phyloP scores from a whole-genome alignment of 2,329 filamentous ascomycete genomes.

The Ploettnerulaceae sp. region DNA sequence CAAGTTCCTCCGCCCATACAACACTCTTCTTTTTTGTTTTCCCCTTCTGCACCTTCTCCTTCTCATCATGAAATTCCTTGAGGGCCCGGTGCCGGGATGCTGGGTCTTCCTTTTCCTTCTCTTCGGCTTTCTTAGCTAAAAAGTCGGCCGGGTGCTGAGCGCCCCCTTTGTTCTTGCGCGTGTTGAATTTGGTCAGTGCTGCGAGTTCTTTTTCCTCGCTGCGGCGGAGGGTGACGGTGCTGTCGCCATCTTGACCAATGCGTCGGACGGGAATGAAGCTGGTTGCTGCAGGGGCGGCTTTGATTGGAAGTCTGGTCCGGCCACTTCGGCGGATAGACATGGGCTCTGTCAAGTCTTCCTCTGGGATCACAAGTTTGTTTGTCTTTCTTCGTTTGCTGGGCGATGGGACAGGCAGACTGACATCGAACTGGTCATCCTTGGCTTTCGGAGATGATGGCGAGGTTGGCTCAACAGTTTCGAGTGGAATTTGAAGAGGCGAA shows the following conservation, averaged over 20 bases:
- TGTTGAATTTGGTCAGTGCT: slow-evolving; percentile 41
- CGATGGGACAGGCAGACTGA: slow-evolving; percentile 15
- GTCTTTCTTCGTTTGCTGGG: slow-evolving; percentile 23
- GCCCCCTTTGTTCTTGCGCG: slow-evolving; percentile 41
- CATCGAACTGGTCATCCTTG: slow-evolving; percentile 27
- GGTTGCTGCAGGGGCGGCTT: slow-evolving; percentile 25
- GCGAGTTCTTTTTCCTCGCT: slow-evolving; percentile 41
- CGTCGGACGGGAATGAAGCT: slow-evolving; percentile 33
- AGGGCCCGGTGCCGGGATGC: slow-evolving; percentile 34
- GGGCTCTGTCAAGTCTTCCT: slow-evolving; percentile 21
- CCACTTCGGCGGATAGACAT: slow-evolving; percentile 30
- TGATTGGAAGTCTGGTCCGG: slow-evolving; percentile 31
- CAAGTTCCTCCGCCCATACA: slow-evolving; percentile 32
- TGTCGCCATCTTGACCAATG: slow-evolving; percentile 31
- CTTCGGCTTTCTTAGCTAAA: slow-evolving; percentile 34
- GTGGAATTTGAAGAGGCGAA: slow-evolving; percentile 31
- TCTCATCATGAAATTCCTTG: slow-evolving; percentile 34
- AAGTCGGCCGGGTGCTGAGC: slow-evolving; percentile 34
- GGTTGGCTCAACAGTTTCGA: slow-evolving; percentile 22
- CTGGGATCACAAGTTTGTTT: slow-evolving; percentile 7
- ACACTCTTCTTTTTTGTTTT: slow-evolving; percentile 29
- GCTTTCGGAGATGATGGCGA: slow-evolving; percentile 22
- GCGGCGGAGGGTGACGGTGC: slow-evolving; percentile 29
- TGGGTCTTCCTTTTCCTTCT: slow-evolving; percentile 39
- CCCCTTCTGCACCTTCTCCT: slow-evolving; percentile 28